Evolutionary conservation across 176 grass and related monocot genomes (phyloP), one percentile per base, ranked within the genome.

Genomic region (Tillandsia leiboldiana): DNA sequence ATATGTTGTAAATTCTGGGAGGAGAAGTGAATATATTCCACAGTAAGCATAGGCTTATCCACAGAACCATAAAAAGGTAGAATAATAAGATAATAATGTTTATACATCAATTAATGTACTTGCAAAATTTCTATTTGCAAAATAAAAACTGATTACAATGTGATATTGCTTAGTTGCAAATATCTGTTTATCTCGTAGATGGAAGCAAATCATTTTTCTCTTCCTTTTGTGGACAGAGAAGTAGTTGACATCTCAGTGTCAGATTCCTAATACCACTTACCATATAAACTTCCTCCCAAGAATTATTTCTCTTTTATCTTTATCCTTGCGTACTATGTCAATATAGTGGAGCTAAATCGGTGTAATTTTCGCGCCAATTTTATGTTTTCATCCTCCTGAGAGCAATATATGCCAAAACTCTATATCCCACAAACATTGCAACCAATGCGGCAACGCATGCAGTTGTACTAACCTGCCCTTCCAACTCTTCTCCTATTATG

Each of bases 361-460:
- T 11, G 48, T 11, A 22, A 11, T 3, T 9, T 70, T 22, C 29
- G 13, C 8, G 6, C 24, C 53, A 49, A 28, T 24, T 9, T 91
- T 81, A 90, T 51, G 64, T 78, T 69, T 77, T 82, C 63, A 83
- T 61, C 26, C 87, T 72, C 59, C 72, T 83, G 6, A 99, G 80
- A 61, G 87, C 90, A 49, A 90, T 42, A 81, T 99, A 99, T 0
- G 94, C 89, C 15, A 99, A 80, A 8, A 90, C 1, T 1, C 94
- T 72, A 75, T 93, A 99, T 0, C 65, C 89, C 13, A 93, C 61
- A 80, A 99, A 85, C 94, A 99, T 99, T 12, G 51, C 84, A 17
- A 74, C 65, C 61, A 99, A 77, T 11, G 82, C 82, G 2, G 26
- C 79, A 11, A 93, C 49, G 67, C 75, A 90, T 0, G 56, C 33